Evolutionary conservation across 2,329 filamentous ascomycete species (phyloP), one percentile per base, ranked within the genome.

Genomic region (Fragosphaeria purpurea): DNA sequence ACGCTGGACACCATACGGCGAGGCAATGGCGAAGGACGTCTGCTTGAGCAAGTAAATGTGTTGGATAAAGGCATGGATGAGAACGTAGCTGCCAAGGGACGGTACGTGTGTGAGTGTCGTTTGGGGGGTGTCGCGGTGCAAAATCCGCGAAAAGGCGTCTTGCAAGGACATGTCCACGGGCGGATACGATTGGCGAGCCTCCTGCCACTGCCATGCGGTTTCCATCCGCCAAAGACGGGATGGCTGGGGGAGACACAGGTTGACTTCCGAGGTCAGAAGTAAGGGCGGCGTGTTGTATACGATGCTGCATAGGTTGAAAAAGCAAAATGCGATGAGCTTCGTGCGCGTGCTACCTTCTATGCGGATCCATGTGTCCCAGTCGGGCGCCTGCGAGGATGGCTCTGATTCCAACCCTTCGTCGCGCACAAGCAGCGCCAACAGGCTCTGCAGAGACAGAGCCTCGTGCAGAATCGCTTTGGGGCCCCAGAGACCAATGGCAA

Each of bases 51-150:
- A 70, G 61, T 83, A 87, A 12, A 88, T 82, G 54, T 86, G 82
- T 58, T 88, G 84, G 9, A 87, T 75, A 31, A 88, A 63, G 4
- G 82, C 83, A 59, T 87, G 83, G 4, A 88, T 83, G 37, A 88
- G 69, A 7, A 86, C 76, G 56, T 88, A 86, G 58, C 84, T 84
- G 1, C 83, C 84, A 6, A 85, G 65, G 0, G 80, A 79, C 0
- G 77, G 79, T 50, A 79, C 68, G 43, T 73, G 71, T 0, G 70
- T 64, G 1, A 73, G 72, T 1, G 75, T 67, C 0, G 67, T 69
- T 54, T 76, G 71, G 22, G 22, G 22, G 1, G 69, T 67, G 4
- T 70, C 66, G 38, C 79, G 72, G 32, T 75, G 70, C 38, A 83
- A 70, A 0, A 83, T 65, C 41, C 74, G 67, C 5, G 71, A 70